Conservation (phyloP, 129 eudicot genomes). For the Helianthus annuus region DNA sequence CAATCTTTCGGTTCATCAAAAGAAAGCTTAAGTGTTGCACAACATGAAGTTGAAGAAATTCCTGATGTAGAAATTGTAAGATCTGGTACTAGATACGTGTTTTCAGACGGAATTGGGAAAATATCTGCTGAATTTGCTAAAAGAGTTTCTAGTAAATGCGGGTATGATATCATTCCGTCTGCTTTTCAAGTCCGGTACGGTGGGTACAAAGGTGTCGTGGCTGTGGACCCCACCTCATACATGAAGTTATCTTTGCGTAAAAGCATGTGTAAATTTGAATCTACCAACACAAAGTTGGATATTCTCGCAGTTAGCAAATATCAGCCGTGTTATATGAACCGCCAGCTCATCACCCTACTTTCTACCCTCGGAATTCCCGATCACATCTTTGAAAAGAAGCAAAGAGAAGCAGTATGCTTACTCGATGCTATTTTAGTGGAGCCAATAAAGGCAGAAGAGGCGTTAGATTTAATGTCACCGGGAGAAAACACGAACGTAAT, state of each 20-base stretch:
- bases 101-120: slow-evolving; percentile 93
- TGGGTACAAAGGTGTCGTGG: slow-evolving; percentile 87
- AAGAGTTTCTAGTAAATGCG: slow-evolving; percentile 62
- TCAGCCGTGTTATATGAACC: slow-evolving; percentile 78
- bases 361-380: slow-evolving; percentile 74
- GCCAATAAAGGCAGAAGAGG: slow-evolving; percentile 65
- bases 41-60: slow-evolving; percentile 53
- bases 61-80: slow-evolving; percentile 41
- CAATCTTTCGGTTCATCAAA: slow-evolving; percentile 85
- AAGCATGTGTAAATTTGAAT: slow-evolving; percentile 73
- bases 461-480: slow-evolving; percentile 70
- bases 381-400: slow-evolving; percentile 62
- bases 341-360: slow-evolving; percentile 70
- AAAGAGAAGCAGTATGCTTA: slow-evolving; percentile 60
- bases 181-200: slow-evolving; percentile 79
- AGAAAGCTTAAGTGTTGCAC: slow-evolving; percentile 60
- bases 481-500: slow-evolving; percentile 75
- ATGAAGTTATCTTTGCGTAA: slow-evolving; percentile 54
- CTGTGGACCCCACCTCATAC: slow-evolving; percentile 60
- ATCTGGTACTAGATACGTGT: slow-evolving; percentile 41
- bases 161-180: slow-evolving; percentile 52
- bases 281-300: slow-evolving; percentile 56
- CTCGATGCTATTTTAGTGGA: slow-evolving; percentile 55
- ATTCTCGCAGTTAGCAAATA: slow-evolving; percentile 67
- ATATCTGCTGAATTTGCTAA: slow-evolving; percentile 72